Evolutionary conservation across 495 filamentous ascomycete species (phyloP), one percentile per base, ranked within the genome.

Genomic region (Immersiella caudata): DNA sequence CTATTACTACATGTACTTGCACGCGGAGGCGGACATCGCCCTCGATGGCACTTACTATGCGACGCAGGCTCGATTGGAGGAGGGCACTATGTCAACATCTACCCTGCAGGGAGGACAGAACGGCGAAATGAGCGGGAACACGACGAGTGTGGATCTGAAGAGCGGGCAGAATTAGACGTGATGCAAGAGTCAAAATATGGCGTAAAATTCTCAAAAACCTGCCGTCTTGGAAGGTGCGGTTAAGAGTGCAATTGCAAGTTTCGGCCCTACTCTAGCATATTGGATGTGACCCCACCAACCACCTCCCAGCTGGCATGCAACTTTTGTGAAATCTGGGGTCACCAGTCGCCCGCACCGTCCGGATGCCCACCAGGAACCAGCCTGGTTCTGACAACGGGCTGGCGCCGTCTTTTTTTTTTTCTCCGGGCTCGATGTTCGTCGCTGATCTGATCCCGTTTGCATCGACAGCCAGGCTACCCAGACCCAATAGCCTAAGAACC

Each of bases 1-100:
- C 59, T 86, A 85, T 70, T 86, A 81, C 78, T 85, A 81, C 59
- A 81, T 86, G 76, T 83, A 82, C 64, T 72, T 86, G 50, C 66
- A 57, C 40, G 58, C 56, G n/a, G 61, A 71, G 61, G 60, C 62
- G 2, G 63, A 68, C 11, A 67, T 75, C 46, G 29, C 16, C 16
- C 50, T 75, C 5, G 73, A 74, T 64, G 74, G 74, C 6, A 52
- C 36, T 16, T 70, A 65, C 40, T 70, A 70, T 46, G 51, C 70
- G 27, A 6, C 49, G n/a, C 57, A 68, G 9, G 33, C 33, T 36
- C 33, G 40, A 4, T 6, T 64, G 36, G 63, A 62, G 54, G 65
- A 60, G 20, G 68, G 62, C 16, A 65, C 40, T 12, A 46, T 14
- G 40, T 33, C 40, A 14, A 2, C 40, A 46, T 5, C 40, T 2